These are phyloP conservation scores for Termitomyces sp. DNA, from an alignment of 768 basidiomycete genomes.

Conservation along the genomic window DNA sequence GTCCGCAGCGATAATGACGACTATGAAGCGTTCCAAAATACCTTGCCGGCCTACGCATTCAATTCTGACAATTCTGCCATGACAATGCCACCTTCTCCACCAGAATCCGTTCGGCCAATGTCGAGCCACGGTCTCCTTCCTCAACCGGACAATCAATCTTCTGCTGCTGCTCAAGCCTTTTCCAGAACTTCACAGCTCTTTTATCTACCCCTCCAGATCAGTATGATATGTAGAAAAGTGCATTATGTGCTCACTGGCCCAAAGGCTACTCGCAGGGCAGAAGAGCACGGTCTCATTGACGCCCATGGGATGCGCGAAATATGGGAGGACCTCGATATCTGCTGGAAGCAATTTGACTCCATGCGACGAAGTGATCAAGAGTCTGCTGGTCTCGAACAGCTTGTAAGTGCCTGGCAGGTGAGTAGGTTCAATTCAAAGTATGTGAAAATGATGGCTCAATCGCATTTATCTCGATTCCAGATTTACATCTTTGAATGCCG, in stretches of 20 bases:
- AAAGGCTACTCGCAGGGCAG: slow-evolving; percentile 57
- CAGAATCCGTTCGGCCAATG: slow-evolving; percentile 11
- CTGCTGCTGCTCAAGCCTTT: slow-evolving; percentile 35
- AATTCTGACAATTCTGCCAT: slow-evolving; percentile 20
- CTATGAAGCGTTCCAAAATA: slow-evolving; percentile 65
- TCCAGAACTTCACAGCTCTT: slow-evolving; percentile 57
- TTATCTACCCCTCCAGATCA: slow-evolving; percentile 69
- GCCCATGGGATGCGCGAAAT: slow-evolving; percentile 65
- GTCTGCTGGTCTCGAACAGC: slow-evolving; percentile 46
- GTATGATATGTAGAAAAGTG: slow-evolving; percentile 72
- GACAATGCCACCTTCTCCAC: slow-evolving; percentile 11
- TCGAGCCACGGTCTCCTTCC: slow-evolving; percentile 12
- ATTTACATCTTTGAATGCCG: slow-evolving; percentile 90
- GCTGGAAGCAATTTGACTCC: slow-evolving; percentile 81
- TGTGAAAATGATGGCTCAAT: slow-evolving; percentile 9
- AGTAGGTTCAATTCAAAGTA: slow-evolving; percentile 19
- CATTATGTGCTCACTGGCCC: slow-evolving; percentile 78
- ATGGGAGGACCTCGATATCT: slow-evolving; percentile 81
- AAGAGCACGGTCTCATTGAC: slow-evolving; percentile 53
- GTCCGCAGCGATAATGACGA: slow-evolving; percentile 66
- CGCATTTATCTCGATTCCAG: slow-evolving; percentile 29
- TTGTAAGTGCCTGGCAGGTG: slow-evolving; percentile 86
- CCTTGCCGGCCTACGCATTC: slow-evolving; percentile 40
- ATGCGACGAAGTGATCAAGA: slow-evolving; percentile 43
- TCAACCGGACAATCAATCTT: slow-evolving; percentile 5